Evolutionary conservation across 78 protist species (phyloP).

Genomic region (slime mould (Dictyostelium discoideum)): dicty_2.7 NC_007091.3:3162501-3163000

Average conservation of each 20-base stretch:
- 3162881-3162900: slow-evolving; percentile 17
- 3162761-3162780: slow-evolving; percentile 5
- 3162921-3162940: background rate
- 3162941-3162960: background rate
- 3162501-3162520: background rate
- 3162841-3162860: slow-evolving; percentile 44
- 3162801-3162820: slow-evolving; percentile 7
- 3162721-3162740: slow-evolving; percentile 1
- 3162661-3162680: slow-evolving; percentile 42
- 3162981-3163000: background rate
- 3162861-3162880: slow-evolving; percentile 17
- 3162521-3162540: background rate
- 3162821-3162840: slow-evolving; percentile 72
- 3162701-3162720: background rate
- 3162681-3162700: slow-evolving; percentile 6
- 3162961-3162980: background rate
- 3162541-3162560: background rate
- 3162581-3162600: background rate
- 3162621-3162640: background rate
- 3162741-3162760: slow-evolving; percentile 8
- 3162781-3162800: slow-evolving; percentile 18
- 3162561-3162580: background rate
- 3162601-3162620: background rate
- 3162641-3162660: background rate
- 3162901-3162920: background rate